Base-by-base conservation (phyloP, 2,329 filamentous ascomycete species). In the Dryadomyces quercus-mongolicae region DNA sequence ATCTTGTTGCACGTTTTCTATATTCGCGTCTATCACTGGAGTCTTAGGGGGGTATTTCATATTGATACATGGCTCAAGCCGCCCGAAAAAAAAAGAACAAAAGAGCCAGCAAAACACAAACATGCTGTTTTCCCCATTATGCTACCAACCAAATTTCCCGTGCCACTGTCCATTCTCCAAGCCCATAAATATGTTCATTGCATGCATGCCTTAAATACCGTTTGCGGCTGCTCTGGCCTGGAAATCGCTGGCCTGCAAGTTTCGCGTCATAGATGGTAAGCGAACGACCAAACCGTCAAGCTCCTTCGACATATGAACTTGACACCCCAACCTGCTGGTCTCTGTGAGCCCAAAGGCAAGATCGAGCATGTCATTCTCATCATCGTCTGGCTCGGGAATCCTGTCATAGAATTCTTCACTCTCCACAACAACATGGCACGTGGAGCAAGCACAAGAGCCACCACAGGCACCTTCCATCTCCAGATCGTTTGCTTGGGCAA, bases 381-480 rank as follows among this genome's bases (percentile, higher is more conserved):
- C 85, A 63, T 89, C 85, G 59, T 85, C 82, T 44, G 85, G 84
- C 67, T 88, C 85, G 61, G 82, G 78, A 74, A 91, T 89, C 70
- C 80, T 81, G 61, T 92, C 86, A 71, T 86, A 92, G 69, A 82
- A 78, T 5, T 80, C 78, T 47, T 87, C 81, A 63, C 86, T 82
- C 56, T 80, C 70, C 42, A 95, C 86, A 58, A 95, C 90, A 55
- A 95, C 85, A 71, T 95, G 90, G 72, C 90, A 95, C 6, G 90
- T 95, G 55, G 87, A 93, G 72, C 90, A 95, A 54, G 90, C 90
- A 70, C 90, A 95, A 38, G 88, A 93, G 21, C 90, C 93, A 61
- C 93, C 93, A 65, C 93, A 98, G 13, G 93, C 93, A 58, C 93
- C 91, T 75, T 98, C 93, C 92, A 98, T 97, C 69, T 98, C 93